Base-by-base conservation (phyloP, 2,329 filamentous ascomycete genomes). In the Orbilia quercus region DNA sequence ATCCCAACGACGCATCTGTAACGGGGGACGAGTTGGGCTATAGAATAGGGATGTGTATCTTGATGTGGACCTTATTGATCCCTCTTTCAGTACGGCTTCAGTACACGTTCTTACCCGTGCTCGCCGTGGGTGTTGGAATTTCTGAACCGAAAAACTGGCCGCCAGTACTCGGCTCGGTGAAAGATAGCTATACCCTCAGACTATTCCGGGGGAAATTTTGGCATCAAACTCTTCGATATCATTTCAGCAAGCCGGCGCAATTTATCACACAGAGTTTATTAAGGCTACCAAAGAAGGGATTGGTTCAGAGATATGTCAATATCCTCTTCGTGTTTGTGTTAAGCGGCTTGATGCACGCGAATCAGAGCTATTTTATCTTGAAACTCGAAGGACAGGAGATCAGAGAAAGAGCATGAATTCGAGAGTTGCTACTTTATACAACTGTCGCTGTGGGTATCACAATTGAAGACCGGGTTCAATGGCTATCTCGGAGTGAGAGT, bases 181-280 rank as follows among this genome's bases (percentile, higher is more conserved):
- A 23, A 40, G 71, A 75, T 12, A 69, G 64, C n/a, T 64, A 67
- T 40, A 75, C 71, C 0, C 50, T 75, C 18, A 38, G 71, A 1
- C 34, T 69, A 2, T 75, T 59, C 58, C 71, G 71, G 71, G 64
- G 65, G 5, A 75, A 75, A 14, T 71, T 75, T 42, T 75, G 71
- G 71, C 71, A 75, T 38, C 71, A 75, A 20, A 75, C 65, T 11
- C 47, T 75, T 11, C 42, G 71, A 2, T 65, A 58, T 51, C 67
- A 72, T 31, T 72, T 72, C 9, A 60, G 45, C 53, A 72, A 72
- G 23, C 67, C 59, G 7, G 67, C 67, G 14, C 51, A 65, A 14
- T 72, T 72, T 54, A 42, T 72, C 12, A 72, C 67, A 1, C 67
- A 65, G 12, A 12, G 18, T 20, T 3, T 72, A 20, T n/a, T 65